Base-by-base conservation (phyloP, 177 flowering plant genomes). In the Vitis hybrid region DNA sequence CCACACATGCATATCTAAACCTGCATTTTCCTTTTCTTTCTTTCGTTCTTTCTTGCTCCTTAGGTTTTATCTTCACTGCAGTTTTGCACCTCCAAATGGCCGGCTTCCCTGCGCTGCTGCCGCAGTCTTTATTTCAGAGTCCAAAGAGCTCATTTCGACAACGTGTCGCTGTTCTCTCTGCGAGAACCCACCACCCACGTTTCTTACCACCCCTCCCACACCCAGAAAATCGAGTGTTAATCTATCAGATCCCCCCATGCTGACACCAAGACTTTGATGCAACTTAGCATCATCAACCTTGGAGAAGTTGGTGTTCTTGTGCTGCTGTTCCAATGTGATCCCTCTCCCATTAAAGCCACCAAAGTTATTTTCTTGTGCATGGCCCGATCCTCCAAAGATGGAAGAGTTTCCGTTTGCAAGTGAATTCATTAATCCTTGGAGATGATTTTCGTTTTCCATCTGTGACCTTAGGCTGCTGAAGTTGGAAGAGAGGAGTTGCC, bases 401-500 rank as follows among this genome's bases (percentile, higher is more conserved):
- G 83, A 57, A 12, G 91, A 75, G 19, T 62, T 65, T 1, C 83
- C 87, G 61, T 73, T 78, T 10, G 84, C 86, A 19, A 87, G 73
- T 52, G 92, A 85, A 63, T 85, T 86, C 90, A 90, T 86, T 5
- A 90, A 51, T 14, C 83, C 92, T 67, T 87, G 89, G 18, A 90
- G 72, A 49, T 84, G 75, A 64, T 57, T 79, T 14, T 76, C 85
- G 55, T 79, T 78, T 19, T 76, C 83, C 68, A 81, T 69, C 60
- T 79, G 84, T 67, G 81, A 73, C 68, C 75, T 73, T 52, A 79
- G 60, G 65, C 72, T 70, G 19, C 82, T 73, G 66, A 71, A 80
- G 68, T 68, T 77, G n/a, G 71, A 14, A 20, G 78, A 51, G 9
- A 70, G 3, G 6, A 72, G 61, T 48, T 72, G 74, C 68, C 80